Percentiles rank a stretch among this genome's conserved stretches.
Conservation (phyloP, 805 yeast genomes). For the Starmerella potacharoeniae region DNA sequence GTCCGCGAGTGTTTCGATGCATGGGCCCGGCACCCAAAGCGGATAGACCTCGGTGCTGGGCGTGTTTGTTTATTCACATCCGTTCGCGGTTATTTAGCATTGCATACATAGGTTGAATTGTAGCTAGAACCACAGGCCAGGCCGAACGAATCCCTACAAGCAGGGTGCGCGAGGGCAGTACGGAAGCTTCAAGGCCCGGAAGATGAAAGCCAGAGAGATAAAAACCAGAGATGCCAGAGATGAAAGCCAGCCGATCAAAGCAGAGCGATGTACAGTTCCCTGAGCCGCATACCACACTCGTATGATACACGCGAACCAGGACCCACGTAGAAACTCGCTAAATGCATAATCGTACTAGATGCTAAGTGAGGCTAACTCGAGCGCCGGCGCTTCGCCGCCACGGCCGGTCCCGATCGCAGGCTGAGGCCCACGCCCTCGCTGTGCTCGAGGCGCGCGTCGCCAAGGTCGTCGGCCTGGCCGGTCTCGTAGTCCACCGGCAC, state of each 20-base stretch:
- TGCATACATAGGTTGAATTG: background rate
- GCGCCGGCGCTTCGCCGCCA: slow-evolving; percentile 12
- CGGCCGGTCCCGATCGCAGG: slow-evolving; percentile 3
- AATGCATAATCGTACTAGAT: too few relatives aligned
- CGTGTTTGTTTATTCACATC: background rate
- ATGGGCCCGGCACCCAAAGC: background rate
- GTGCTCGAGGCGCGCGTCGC: slow-evolving; percentile 7
- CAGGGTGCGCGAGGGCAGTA: too few relatives aligned
- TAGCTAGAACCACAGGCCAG: too few relatives aligned
- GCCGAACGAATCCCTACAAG: too few relatives aligned
- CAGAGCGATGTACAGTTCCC: too few relatives aligned
- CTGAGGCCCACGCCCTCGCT: slow-evolving; percentile 6
- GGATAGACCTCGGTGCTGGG: background rate
- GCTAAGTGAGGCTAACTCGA: background rate
- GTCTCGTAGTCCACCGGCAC: slow-evolving; percentile 15
- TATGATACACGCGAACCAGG: too few relatives aligned
- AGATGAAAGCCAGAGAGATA: too few relatives aligned
- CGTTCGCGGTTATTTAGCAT: background rate
- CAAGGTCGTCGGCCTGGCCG: slow-evolving; percentile 19
- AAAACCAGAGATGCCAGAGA: too few relatives aligned
- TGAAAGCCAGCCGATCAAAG: too few relatives aligned
- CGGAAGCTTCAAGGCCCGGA: too few relatives aligned
- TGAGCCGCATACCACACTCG: too few relatives aligned
- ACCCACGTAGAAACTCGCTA: too few relatives aligned
- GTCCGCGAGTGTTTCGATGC: background rate